Base-by-base conservation (phyloP, 192 early-diverging fungal species). In the Phlyctochytrium arcticum region DNA sequence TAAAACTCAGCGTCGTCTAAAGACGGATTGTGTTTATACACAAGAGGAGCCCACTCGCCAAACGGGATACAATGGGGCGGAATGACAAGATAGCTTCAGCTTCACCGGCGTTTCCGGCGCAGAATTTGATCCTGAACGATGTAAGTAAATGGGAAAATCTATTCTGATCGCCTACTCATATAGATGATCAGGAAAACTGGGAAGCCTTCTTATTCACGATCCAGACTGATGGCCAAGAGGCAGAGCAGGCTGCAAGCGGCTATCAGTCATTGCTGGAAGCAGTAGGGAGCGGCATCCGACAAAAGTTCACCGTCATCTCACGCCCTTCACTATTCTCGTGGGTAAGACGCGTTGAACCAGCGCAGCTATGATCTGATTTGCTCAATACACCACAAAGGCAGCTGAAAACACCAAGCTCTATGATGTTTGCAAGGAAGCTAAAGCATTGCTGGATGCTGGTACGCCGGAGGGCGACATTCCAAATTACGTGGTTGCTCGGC, bases 361-460 rank as follows among this genome's bases (percentile, higher is more conserved):
- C 17, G 35, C 30, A 31, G 12, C 24, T 48, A 61, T 8, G 15
- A 12, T 21, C 55, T 50, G 1, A 55, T 54, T 1, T 21, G 21
- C 9, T 24, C 9, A 31, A 69, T 6, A 17, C 48, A 6, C 27
- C 15, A 29, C 24, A 33, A 24, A 78, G 73, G 67, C 75, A 21
- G 12, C 46, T 9, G 81, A 80, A 36, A 78, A 67, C 69, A 58
- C 19, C 10, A 82, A 77, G 50, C n/a, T 31, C 9, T 34, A 71
- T 46, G 80, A 82, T 57, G 49, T 59, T 4, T 82, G 76, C 73
- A 74, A 71, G 37, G 80, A 82, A 47, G 10, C 75, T 21, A 82
- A 83, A 48, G 36, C 65, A 3, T 29, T 59, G 29, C 31, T 80
- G 44, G 81, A 83, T 55, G 63, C 39, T 39, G 74, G 76, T 5